Evolutionary conservation across 768 basidiomycete genomes (phyloP).

Genomic region (Pholiota conissans): DNA sequence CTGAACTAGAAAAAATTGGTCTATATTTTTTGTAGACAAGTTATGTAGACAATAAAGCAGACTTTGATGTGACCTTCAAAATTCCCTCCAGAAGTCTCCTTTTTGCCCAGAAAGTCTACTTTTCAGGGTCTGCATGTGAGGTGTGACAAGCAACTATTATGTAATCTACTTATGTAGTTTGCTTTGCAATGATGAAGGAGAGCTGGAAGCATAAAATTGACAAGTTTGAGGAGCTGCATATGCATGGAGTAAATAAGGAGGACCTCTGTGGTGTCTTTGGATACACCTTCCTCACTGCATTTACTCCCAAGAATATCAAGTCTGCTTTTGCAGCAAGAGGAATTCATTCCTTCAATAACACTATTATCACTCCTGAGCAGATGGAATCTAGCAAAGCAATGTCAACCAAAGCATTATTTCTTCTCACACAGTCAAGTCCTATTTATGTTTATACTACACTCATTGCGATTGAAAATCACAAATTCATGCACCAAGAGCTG

Average conservation of each 20-base stretch:
- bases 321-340: constrained; percentile 31
- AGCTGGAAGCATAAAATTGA: constrained; percentile 22
- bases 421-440: constrained; percentile 24
- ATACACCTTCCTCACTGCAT: constrained; percentile 24
- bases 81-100: too few relatives aligned
- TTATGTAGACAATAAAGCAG: too few relatives aligned
- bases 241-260: constrained; percentile 19
- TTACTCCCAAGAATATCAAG: constrained; percentile 24
- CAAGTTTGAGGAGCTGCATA: constrained; percentile 21
- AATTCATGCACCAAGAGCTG: constrained; percentile 10
- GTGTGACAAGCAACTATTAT: too few relatives aligned
- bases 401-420: constrained; percentile 24
- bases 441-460: too few relatives aligned
- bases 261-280: constrained; percentile 29
- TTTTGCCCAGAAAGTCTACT: too few relatives aligned
- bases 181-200: constrained; percentile 40
- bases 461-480: constrained; percentile 1
- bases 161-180: too few relatives aligned
- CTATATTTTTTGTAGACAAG: too few relatives aligned
- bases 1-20: too few relatives aligned
- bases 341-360: constrained; percentile 27
- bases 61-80: too few relatives aligned
- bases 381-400: constrained; percentile 28
- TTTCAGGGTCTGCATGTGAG: too few relatives aligned
- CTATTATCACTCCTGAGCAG: constrained; percentile 23